phyloP scores from a whole-genome alignment of 345 rosid species.

The Citrus inodora region DNA sequence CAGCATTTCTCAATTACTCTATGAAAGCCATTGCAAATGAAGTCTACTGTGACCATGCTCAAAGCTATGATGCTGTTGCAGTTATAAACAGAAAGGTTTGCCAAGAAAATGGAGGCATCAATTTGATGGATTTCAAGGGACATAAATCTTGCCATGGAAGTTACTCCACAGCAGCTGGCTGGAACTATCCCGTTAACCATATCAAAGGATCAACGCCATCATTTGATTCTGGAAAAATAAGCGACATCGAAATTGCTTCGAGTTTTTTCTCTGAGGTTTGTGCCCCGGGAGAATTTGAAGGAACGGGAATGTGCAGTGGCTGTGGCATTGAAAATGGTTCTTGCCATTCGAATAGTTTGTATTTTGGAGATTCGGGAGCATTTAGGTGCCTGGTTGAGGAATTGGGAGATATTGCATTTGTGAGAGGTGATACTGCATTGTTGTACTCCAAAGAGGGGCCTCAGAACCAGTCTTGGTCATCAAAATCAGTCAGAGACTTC shows the following conservation, averaged over 20 bases:
- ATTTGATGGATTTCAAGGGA: slow-evolving; percentile 29
- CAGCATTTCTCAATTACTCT: slow-evolving; percentile 37
- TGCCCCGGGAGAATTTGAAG: slow-evolving; percentile 30
- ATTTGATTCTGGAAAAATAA: background rate
- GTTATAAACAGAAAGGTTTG: slow-evolving; percentile 26
- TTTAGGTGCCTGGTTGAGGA: slow-evolving; percentile 37
- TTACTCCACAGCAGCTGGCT: slow-evolving; percentile 32
- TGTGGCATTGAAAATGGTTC: slow-evolving; percentile 26
- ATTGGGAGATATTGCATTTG: slow-evolving; percentile 38
- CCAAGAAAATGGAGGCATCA: slow-evolving; percentile 7
- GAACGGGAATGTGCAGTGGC: slow-evolving; percentile 22
- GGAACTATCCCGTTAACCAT: slow-evolving; percentile 34
- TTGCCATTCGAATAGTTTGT: slow-evolving; percentile 8
- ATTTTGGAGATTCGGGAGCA: slow-evolving; percentile 29
- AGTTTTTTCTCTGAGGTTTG: slow-evolving; percentile 33
- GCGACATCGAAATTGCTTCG: background rate
- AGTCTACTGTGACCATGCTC: slow-evolving; percentile 33
- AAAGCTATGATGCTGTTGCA: slow-evolving; percentile 24
- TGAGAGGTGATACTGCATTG: slow-evolving; percentile 32
- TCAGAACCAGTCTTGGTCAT: slow-evolving; percentile 32
- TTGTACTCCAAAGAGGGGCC: slow-evolving; percentile 34
- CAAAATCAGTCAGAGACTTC: slow-evolving; percentile 34
- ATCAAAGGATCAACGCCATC: slow-evolving; percentile 13
- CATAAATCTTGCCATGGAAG: slow-evolving; percentile 36
- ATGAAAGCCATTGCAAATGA: slow-evolving; percentile 47